A percentile compares a stretch with the other conserved stretches of the same genome.
Evolutionary conservation across 371 early-diverging fungal genomes (phyloP).

Genomic region (Rhizopus stolonifer): DNA sequence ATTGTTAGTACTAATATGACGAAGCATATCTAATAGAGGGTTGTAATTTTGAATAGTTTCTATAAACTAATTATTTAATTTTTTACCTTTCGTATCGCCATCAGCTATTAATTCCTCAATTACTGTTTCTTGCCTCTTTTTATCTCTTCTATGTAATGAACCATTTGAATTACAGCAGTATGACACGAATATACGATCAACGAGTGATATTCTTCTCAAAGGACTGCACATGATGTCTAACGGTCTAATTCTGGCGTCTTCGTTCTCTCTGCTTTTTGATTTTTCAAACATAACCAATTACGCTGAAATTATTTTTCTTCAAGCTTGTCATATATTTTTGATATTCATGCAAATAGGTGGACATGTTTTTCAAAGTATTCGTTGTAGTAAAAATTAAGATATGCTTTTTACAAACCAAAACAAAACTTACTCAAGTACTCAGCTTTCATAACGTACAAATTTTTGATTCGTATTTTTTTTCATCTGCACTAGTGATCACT

Average conservation of each 20-base stretch:
- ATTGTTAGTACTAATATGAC: slow-evolving; percentile 13
- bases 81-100: slow-evolving; percentile 20
- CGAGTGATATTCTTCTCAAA: slow-evolving; percentile 18
- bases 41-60: slow-evolving; percentile 20
- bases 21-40: slow-evolving; percentile 20
- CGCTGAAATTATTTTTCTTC: slow-evolving; percentile 6
- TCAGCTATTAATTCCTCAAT: slow-evolving; percentile 7
- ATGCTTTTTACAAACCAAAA: slow-evolving; percentile 21
- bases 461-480: slow-evolving; percentile 26
- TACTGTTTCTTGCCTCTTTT: slow-evolving; percentile 16
- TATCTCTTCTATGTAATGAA: slow-evolving; percentile 22
- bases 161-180: slow-evolving; percentile 21
- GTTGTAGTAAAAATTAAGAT: slow-evolving; percentile 10
- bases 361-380: background rate
- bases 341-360: slow-evolving; percentile 6
- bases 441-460: slow-evolving; percentile 21
- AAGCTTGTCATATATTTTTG: slow-evolving; percentile 10
- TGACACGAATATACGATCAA: slow-evolving; percentile 20
- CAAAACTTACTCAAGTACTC: slow-evolving; percentile 23
- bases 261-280: slow-evolving; percentile 22
- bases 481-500: slow-evolving; percentile 8
- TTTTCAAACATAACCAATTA: slow-evolving; percentile 23
- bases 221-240: slow-evolving; percentile 17
- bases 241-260: slow-evolving; percentile 22
- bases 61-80: slow-evolving; percentile 14